A percentile compares a stretch with the other conserved stretches of the same genome.
Conservation (phyloP, 495 filamentous ascomycete species). For the Hypomontagnella submonticulosa region DNA sequence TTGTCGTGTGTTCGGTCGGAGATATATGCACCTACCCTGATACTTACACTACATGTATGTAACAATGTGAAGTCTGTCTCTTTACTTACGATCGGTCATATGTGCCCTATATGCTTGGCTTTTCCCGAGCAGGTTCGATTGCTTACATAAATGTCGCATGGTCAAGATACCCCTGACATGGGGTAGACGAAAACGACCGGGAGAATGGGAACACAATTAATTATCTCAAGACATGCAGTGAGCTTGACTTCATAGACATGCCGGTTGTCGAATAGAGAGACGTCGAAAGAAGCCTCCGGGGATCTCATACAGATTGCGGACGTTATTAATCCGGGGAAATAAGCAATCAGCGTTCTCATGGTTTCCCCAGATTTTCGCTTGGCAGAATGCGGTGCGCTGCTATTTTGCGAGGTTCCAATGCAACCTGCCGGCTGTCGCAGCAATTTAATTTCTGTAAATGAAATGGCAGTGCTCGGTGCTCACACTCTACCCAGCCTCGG, state of each 20-base stretch:
- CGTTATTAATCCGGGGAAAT: conserved; percentile 32
- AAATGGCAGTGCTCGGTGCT: conserved; percentile 3
- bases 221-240: conserved; percentile 21
- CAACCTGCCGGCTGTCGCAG: conserved; percentile 15
- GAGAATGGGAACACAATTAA: conserved; percentile 24
- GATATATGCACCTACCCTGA: no score
- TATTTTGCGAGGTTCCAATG: conserved; percentile 17
- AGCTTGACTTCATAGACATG: conserved; percentile 24
- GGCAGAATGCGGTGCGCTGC: conserved; percentile 19
- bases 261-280: conserved; percentile 24
- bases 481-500: neutral
- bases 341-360: conserved; percentile 29
- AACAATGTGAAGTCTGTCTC: neutral
- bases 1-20: neutral
- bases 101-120: neutral
- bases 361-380: conserved; percentile 37
- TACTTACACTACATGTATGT: no score
- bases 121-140: neutral
- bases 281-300: conserved; percentile 5
- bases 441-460: conserved; percentile 33
- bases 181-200: conserved; percentile 21
- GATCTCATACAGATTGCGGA: conserved; percentile 2
- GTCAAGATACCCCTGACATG: neutral
- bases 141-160: conserved; percentile 29
- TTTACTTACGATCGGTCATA: neutral